Percentiles rank a stretch among this genome's conserved stretches.
These are phyloP conservation scores for Rhododendron vialii DNA, from an alignment of 148 eudicot genomes.

Conservation along the genomic window DNA sequence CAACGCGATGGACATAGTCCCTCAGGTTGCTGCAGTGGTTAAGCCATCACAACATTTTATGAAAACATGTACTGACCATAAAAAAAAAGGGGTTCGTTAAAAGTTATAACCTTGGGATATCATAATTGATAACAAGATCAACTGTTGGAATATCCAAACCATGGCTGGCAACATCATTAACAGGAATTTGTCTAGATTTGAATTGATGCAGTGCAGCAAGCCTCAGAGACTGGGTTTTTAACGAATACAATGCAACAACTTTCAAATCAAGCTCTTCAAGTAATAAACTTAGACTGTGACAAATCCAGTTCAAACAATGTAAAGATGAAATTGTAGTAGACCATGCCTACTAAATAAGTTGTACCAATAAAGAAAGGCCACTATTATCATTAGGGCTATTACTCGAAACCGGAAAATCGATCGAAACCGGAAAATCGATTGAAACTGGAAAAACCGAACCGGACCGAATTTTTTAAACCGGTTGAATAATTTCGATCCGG, in stretches of 20 bases:
- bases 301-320: constrained; percentile 43
- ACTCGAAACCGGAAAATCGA: too few relatives aligned
- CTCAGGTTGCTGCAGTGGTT: constrained; percentile 45
- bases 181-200: constrained; percentile 69
- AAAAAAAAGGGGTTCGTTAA: neutral
- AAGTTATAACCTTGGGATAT: constrained; percentile 68
- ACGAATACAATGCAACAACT: constrained; percentile 67
- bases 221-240: constrained; percentile 66
- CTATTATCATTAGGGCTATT: too few relatives aligned
- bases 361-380: neutral
- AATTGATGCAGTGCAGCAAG: constrained; percentile 73
- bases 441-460: too few relatives aligned
- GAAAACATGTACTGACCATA: neutral
- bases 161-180: constrained; percentile 87
- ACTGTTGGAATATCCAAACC: constrained; percentile 93
- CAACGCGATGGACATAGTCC: constrained; percentile 95
- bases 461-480: too few relatives aligned
- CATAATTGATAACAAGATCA: constrained; percentile 93
- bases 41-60: neutral
- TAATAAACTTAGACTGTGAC: constrained; percentile 62
- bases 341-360: neutral
- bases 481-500: too few relatives aligned
- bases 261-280: constrained; percentile 84
- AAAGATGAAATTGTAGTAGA: constrained; percentile 2
- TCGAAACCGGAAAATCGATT: too few relatives aligned